Base-by-base conservation (phyloP, 768 basidiomycete species). In the Hericium rajendrae region DNA sequence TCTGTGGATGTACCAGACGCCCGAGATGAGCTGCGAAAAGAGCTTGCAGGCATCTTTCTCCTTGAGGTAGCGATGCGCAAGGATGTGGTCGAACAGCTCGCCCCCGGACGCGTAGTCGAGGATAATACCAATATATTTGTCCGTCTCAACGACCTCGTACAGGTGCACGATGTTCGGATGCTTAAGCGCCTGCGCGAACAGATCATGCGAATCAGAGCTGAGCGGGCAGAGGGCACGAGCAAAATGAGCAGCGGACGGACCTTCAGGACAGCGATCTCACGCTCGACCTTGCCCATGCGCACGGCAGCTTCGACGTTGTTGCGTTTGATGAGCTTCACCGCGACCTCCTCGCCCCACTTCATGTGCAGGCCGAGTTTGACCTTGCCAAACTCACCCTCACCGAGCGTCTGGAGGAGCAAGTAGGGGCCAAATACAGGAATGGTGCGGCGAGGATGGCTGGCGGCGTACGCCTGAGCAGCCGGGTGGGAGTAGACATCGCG, bases 61-160 rank as follows among this genome's bases (percentile, higher is more conserved):
- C 63, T 88, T 86, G 64, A 99, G 85, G 71, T 95, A 97, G 43
- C 93, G 88, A 69, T 97, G 97, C 18, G 95, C 95, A 53, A 98
- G 83, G 69, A 99, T 99, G 71, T 97, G 92, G 73, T 99, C 97
- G 71, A 99, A 98, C 20, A 99, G 84, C 70, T 99, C 97, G 56
- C 97, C 97, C 54, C 97, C 97, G 1, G 92, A 94, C 38, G 97
- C 97, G 66, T 95, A 98, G 70, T 98, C 97, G 60, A 99, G 83
- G 64, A 99, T 95, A 68, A 99, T 99, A 39, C 97, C 97, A 65
- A 99, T 98, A 73, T 98, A 98, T 72, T 97, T 97, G 77, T 98
- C 97, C 1, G 97, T 98, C 71, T 98, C 94, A 63, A 99, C 97
- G 20, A 98, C 94, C 68, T 99, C 97, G 80, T 95, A 97, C 48